Evolutionary conservation across 495 filamentous ascomycete genomes (phyloP).

Genomic region (Penicillium turbatum): DNA sequence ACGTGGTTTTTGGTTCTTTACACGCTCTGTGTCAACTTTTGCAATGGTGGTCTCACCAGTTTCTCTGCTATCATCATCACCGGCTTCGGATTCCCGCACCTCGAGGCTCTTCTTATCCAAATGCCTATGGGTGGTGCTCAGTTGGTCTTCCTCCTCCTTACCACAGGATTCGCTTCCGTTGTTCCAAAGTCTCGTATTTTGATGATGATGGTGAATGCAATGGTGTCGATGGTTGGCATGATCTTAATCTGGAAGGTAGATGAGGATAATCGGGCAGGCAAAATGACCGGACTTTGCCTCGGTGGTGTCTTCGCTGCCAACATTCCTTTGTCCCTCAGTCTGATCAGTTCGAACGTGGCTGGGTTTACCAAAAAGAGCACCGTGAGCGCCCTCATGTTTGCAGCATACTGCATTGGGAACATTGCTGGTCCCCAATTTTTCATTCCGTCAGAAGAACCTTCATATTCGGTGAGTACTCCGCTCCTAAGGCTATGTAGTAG

Average conservation of each 20-base stretch:
- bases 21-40: constrained; percentile 39
- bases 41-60: constrained; percentile 44
- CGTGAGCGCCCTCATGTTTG: constrained; percentile 37
- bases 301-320: constrained; percentile 48
- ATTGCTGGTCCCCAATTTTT: constrained; percentile 40
- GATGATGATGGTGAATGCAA: constrained; percentile 32
- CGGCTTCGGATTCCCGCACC: constrained; percentile 38
- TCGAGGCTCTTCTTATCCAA: constrained; percentile 35
- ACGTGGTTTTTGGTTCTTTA: constrained; percentile 44
- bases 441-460: constrained; percentile 29
- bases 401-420: constrained; percentile 37
- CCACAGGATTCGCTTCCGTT: constrained; percentile 28
- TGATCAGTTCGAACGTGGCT: constrained; percentile 57
- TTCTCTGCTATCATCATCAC: constrained; percentile 41
- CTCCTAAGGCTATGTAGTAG: neutral
- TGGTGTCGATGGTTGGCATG: constrained; percentile 48
- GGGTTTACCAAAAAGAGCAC: constrained; percentile 62
- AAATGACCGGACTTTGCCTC: constrained; percentile 53
- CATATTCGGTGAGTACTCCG: constrained; percentile 25
- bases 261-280: constrained; percentile 43
- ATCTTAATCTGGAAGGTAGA: constrained; percentile 56
- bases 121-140: constrained; percentile 37
- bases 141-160: constrained; percentile 33
- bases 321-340: constrained; percentile 51
- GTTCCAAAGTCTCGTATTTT: constrained; percentile 25